These are phyloP conservation scores for Penicillium nucicola DNA, from an alignment of 495 filamentous ascomycete species.

Conservation along the genomic window DNA sequence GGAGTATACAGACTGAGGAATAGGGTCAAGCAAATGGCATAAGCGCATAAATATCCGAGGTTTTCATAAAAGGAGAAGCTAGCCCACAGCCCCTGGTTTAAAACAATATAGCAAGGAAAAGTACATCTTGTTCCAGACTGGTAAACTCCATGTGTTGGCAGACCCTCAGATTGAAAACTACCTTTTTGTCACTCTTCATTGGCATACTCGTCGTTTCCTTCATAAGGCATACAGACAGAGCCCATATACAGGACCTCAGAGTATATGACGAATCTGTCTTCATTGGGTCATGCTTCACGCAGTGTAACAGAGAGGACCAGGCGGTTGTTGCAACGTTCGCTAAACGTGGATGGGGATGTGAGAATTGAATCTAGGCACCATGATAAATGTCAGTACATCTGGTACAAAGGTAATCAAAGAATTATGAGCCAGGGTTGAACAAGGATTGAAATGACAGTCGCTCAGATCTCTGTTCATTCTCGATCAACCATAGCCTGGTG, in stretches of 20 bases:
- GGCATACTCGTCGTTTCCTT: constrained; percentile 27
- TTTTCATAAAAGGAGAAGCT: no score
- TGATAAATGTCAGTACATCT: background rate
- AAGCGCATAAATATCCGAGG: no score
- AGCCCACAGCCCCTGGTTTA: no score
- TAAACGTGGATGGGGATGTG: no score
- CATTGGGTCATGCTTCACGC: constrained; percentile 8
- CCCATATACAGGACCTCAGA: constrained; percentile 21
- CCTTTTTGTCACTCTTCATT: constrained; percentile 27
- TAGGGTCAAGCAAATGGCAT: no score
- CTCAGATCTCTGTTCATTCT: constrained; percentile 48
- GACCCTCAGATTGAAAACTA: constrained; percentile 32
- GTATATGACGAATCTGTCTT: constrained; percentile 22
- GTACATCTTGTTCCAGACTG: no score
- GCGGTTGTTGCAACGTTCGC: no score
- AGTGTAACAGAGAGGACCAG: background rate
- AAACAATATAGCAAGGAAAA: no score
- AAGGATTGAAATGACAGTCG: constrained; percentile 8
- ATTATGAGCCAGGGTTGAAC: background rate
- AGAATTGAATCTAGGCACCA: no score
- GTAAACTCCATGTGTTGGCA: background rate
- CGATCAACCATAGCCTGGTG: constrained; percentile 32
- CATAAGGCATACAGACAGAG: constrained; percentile 24
- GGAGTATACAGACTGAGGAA: no score
- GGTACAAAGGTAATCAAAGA: background rate